Evolutionary conservation across 1,139 yeast genomes (phyloP).

Genomic region (Blastobotrys apis): DNA sequence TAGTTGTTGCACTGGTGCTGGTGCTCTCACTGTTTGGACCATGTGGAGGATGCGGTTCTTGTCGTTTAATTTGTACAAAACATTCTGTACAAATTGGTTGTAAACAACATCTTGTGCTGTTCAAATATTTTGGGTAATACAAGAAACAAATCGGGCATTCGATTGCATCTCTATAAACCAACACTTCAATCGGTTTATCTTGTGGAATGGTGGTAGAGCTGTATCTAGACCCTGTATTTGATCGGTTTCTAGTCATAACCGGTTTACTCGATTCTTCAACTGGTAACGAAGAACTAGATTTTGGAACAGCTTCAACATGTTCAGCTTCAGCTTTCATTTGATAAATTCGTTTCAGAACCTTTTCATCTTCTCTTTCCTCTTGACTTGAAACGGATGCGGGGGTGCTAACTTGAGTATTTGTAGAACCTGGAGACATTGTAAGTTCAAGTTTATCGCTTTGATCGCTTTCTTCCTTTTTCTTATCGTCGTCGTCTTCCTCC

Average conservation of each 20-base stretch:
- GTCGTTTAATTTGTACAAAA: slow-evolving; percentile 88
- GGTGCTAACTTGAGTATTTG: background rate
- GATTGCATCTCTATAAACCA: slow-evolving; percentile 57
- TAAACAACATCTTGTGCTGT: slow-evolving; percentile 82
- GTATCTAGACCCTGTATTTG: slow-evolving; percentile 5
- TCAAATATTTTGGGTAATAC: slow-evolving; percentile 73
- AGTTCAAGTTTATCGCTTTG: background rate
- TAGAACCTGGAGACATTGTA: background rate
- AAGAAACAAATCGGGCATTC: slow-evolving; percentile 97
- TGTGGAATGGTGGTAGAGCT: slow-evolving; percentile 14
- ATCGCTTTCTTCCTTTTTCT: background rate
- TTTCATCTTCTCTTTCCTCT: slow-evolving; percentile 1
- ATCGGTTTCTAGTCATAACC: background rate
- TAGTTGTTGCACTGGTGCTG: slow-evolving; percentile 10
- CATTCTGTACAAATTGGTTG: slow-evolving; percentile 96
- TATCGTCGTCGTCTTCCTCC: background rate
- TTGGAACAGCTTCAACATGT: slow-evolving; percentile 16
- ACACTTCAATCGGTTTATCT: slow-evolving; percentile 33
- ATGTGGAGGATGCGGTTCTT: slow-evolving; percentile 95
- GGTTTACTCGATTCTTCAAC: background rate
- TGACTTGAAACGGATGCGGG: background rate
- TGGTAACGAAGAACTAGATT: background rate
- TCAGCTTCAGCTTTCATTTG: slow-evolving; percentile 17
- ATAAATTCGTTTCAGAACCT: slow-evolving; percentile 4
- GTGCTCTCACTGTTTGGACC: slow-evolving; percentile 37